phyloP scores from a whole-genome alignment of 345 rosid genomes.

The Microcos paniculata region DNA sequence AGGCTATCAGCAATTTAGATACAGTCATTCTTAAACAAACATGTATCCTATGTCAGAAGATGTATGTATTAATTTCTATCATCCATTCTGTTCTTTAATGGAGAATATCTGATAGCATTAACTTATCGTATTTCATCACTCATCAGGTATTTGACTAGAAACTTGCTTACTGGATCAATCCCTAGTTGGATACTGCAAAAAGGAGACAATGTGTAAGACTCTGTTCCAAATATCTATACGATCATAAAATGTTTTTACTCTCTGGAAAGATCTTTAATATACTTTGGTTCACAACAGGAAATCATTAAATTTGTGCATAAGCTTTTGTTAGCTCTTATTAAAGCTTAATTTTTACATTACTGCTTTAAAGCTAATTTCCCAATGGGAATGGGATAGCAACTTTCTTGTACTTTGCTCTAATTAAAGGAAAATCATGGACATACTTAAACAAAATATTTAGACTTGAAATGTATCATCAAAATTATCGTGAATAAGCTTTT shows the following conservation, averaged over 20 bases:
- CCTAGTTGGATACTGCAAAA: constrained; percentile 29
- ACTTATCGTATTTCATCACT: neutral
- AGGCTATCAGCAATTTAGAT: neutral
- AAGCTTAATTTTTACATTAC: neutral
- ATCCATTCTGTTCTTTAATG: neutral
- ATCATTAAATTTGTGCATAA: neutral
- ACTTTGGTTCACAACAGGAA: neutral
- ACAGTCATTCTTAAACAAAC: neutral
- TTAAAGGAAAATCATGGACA: neutral
- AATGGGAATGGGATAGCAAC: neutral
- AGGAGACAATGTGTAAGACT: constrained; percentile 16
- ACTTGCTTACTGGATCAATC: constrained; percentile 32
- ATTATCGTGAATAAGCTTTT: neutral
- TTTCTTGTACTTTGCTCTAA: constrained; percentile 14
- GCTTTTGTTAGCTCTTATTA: neutral
- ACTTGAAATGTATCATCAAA: neutral
- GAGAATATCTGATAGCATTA: neutral
- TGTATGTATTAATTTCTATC: neutral
- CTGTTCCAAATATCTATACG: neutral
- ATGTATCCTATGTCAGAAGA: neutral
- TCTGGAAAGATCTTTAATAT: neutral
- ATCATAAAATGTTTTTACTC: neutral
- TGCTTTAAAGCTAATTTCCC: neutral
- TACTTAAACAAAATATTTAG: neutral
- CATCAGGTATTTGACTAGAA: constrained; percentile 37